Base-by-base conservation (phyloP, 2,329 filamentous ascomycete species). In the Fusarium euwallaceae region DNA sequence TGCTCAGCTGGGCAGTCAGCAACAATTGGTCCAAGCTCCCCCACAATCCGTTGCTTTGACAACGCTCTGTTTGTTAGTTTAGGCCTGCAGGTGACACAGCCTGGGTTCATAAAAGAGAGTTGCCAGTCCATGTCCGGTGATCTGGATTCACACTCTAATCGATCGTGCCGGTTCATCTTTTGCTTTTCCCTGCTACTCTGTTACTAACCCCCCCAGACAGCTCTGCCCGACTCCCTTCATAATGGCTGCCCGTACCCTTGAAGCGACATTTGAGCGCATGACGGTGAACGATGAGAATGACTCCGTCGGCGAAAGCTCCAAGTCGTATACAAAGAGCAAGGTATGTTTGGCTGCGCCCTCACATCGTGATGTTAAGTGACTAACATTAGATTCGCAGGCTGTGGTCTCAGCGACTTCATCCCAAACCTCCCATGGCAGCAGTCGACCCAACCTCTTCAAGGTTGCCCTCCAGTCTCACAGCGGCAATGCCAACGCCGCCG, bases 241-340 rank as follows among this genome's bases (percentile, higher is more conserved):
- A 70, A 92, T 96, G 93, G 91, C 95, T 74, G 90, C 93, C 69
- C 91, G 94, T 78, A 91, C 91, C 61, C 88, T 98, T 56, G 96
- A 98, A 86, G 88, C 93, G 84, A 94, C 94, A 79, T 94, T 98
- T 81, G 95, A 98, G 91, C 92, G 92, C 83, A 90, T 98, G 85
- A 93, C 94, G 22, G 94, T 98, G 72, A 93, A 94, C 78, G 95
- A 98, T 81, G 95, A 98, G 84, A 97, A 96, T 81, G 92, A 94
- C 69, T 84, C 86, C 71, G 84, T 86, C 36, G 85, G 85, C 64
- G 87, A 90, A 73, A 86, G 85, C 72, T 84, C 84, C 66, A 88
- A 88, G 72, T 71, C 76, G 29, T 92, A 93, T 82, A 87, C 90
- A 76, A 97, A 97, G 84, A 84, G 90, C 71, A 97, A 97, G 91